A percentile compares a stretch with the other conserved stretches of the same genome.
Conservation (phyloP, 495 filamentous ascomycete species). For the Pseudoneurospora amorphoporcata region DNA sequence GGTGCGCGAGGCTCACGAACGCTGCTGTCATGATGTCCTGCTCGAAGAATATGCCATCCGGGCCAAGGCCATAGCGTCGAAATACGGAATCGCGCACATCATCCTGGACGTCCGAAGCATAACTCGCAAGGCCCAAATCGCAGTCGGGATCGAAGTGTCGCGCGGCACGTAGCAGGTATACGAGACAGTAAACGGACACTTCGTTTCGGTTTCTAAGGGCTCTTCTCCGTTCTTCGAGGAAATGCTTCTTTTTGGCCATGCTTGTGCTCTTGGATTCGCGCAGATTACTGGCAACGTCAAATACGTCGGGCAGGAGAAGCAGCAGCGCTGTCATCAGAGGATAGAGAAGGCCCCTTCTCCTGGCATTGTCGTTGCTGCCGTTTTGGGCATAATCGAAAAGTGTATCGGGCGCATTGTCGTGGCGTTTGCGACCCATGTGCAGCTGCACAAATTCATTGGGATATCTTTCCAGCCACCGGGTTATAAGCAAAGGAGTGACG, state of each 20-base stretch:
- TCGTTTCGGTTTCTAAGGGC: constrained; percentile 46
- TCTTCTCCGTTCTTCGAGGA: constrained; percentile 51
- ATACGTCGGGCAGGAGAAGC: constrained; percentile 53
- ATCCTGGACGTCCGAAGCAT: constrained; percentile 55
- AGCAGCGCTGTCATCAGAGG: constrained; percentile 51
- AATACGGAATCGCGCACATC: constrained; percentile 55
- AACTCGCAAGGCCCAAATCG: constrained; percentile 51
- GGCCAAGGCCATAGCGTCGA: constrained; percentile 35
- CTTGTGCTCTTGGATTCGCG: constrained; percentile 46
- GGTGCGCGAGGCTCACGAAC: constrained; percentile 49
- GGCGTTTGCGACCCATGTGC: constrained; percentile 44
- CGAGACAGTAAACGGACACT: constrained; percentile 50
- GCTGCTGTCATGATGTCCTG: constrained; percentile 53
- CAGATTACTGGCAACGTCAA: constrained; percentile 52
- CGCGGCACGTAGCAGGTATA: constrained; percentile 47
- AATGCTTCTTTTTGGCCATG: constrained; percentile 51
- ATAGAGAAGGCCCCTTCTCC: constrained; percentile 43
- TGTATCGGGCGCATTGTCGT: constrained; percentile 51
- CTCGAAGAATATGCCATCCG: constrained; percentile 39
- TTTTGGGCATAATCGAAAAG: constrained; percentile 54
- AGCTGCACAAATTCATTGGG: constrained; percentile 51
- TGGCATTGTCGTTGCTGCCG: constrained; percentile 38
- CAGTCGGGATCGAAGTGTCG: constrained; percentile 49
- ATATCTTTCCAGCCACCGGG: constrained; percentile 52
- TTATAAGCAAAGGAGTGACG: constrained; percentile 46